A percentile compares a stretch with the other conserved stretches of the same genome.
These are phyloP conservation scores for Vitis hybrid DNA, from an alignment of 177 flowering plant species.

Conservation along the genomic window DNA sequence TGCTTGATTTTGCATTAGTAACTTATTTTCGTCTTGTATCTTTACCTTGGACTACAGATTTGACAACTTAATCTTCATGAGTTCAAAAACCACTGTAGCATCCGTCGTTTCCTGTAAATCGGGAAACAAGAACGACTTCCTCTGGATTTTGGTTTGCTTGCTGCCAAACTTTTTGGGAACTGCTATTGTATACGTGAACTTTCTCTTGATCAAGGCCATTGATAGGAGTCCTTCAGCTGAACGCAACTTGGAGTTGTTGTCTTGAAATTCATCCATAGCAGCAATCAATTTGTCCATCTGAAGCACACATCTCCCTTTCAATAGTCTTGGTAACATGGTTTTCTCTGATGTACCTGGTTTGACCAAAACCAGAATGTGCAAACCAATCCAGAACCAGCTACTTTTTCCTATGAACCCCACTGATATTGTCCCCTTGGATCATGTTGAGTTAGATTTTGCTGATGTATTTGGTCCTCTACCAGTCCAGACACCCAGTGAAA, in stretches of 20 bases:
- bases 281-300: slow-evolving; percentile 10
- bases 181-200: slow-evolving; percentile 43
- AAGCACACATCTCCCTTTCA: neutral
- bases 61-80: slow-evolving; percentile 74
- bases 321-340: slow-evolving; percentile 38
- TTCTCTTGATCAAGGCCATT: slow-evolving; percentile 63
- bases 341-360: slow-evolving; percentile 41
- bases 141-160: slow-evolving; percentile 70
- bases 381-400: slow-evolving; percentile 32
- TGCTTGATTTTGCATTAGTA: neutral
- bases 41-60: slow-evolving; percentile 43
- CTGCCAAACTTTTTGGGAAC: slow-evolving; percentile 69
- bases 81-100: slow-evolving; percentile 65
- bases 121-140: slow-evolving; percentile 80
- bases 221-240: slow-evolving; percentile 55
- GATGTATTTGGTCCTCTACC: slow-evolving; percentile 88
- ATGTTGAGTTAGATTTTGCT: slow-evolving; percentile 73
- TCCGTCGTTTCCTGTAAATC: slow-evolving; percentile 80
- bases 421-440: slow-evolving; percentile 45
- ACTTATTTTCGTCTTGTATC: slow-evolving; percentile 5
- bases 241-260: slow-evolving; percentile 8
- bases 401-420: slow-evolving; percentile 41
- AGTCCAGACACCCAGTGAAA: slow-evolving; percentile 38
- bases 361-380: slow-evolving; percentile 23
- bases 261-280: slow-evolving; percentile 23